Conservation (phyloP, 2,329 filamentous ascomycete species). For the Cytospora piceae region DNA sequence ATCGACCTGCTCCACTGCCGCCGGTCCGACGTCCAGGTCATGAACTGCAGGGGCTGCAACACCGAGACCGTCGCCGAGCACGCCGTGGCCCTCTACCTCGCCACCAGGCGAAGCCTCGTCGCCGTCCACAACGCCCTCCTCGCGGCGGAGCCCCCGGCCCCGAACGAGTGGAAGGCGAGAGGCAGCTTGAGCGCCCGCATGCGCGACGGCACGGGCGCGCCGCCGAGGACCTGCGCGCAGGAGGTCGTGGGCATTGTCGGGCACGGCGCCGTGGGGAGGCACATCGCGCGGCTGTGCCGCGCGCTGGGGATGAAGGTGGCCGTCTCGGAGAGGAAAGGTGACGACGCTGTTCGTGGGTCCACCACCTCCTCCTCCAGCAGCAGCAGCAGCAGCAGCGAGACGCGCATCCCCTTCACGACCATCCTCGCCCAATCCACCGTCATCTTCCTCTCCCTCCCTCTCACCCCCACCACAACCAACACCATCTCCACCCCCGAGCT, state of each 20-base stretch:
- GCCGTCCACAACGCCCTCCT: conserved; percentile 33
- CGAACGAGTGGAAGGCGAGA: conserved; percentile 29
- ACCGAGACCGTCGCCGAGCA: conserved; percentile 35
- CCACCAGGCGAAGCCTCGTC: conserved; percentile 32
- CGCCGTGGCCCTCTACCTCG: conserved; percentile 35
- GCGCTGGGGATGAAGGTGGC: conserved; percentile 35
- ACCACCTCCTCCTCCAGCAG: no score
- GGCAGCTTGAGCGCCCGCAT: conserved; percentile 23
- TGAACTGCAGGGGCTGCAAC: conserved; percentile 32
- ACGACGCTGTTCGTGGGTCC: no score
- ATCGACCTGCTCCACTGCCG: conserved; percentile 34
- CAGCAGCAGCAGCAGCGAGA: neutral
- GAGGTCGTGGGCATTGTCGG: conserved; percentile 28
- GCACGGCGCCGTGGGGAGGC: conserved; percentile 32
- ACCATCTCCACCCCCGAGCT: conserved; percentile 34
- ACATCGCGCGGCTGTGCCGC: conserved; percentile 32
- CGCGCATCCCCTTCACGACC: conserved; percentile 32
- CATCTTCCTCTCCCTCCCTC: conserved; percentile 33
- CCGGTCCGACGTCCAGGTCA: conserved; percentile 32
- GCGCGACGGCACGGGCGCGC: conserved; percentile 16
- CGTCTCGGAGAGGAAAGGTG: conserved; percentile 32
- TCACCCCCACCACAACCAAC: conserved; percentile 26
- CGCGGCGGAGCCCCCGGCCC: conserved; percentile 14
- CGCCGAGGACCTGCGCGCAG: conserved; percentile 26
- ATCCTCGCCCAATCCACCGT: conserved; percentile 32